Conservation (phyloP, 148 eudicot species). For the Cornus suecica region DNA sequence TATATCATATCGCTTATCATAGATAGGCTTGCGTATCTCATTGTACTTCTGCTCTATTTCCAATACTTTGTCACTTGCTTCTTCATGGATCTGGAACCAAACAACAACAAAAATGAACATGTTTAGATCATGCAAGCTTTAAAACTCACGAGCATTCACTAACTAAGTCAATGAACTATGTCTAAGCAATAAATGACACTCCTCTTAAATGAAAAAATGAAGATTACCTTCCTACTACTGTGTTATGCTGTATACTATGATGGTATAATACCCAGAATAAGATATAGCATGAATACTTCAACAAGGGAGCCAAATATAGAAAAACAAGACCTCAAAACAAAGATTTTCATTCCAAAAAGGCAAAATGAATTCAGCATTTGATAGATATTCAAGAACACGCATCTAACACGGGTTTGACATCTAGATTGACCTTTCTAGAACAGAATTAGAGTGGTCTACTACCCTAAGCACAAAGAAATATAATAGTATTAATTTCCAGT, state of each 20-base stretch:
- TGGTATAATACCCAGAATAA: no score
- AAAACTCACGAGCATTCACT: not conserved
- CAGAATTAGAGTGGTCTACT: not conserved
- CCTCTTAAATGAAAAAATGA: not conserved
- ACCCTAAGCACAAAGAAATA: no score
- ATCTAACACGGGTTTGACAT: not conserved
- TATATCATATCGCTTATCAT: slow-evolving; percentile 72
- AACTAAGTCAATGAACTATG: not conserved
- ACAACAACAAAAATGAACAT: not conserved
- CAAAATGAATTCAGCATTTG: not conserved
- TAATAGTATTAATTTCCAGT: not conserved
- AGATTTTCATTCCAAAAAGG: not conserved
- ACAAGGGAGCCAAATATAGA: not conserved
- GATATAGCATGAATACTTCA: not conserved
- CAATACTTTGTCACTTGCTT: slow-evolving; percentile 86
- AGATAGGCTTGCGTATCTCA: slow-evolving; percentile 79
- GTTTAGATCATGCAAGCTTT: not conserved
- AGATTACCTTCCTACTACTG: not conserved
- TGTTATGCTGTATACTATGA: no score
- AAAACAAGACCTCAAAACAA: no score
- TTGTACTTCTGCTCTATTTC: slow-evolving; percentile 88
- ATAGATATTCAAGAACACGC: not conserved
- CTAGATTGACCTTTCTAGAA: not conserved
- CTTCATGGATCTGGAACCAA: slow-evolving; percentile 70
- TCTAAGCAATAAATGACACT: not conserved